Conservation (phyloP, 2,329 filamentous ascomycete species). For the Trichoderma afroharzianum region DNA sequence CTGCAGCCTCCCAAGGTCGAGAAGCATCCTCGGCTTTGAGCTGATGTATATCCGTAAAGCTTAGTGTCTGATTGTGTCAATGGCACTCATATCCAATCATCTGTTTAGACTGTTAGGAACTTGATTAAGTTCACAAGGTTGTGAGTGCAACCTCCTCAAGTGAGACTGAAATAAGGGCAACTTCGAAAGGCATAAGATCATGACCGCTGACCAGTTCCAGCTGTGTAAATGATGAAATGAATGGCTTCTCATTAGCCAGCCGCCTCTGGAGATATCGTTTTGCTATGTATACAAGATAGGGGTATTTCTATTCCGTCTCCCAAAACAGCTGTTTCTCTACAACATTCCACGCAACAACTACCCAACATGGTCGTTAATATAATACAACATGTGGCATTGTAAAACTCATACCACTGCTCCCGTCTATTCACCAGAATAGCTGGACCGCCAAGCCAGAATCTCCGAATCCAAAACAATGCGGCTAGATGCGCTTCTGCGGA, state of each 20-base stretch:
- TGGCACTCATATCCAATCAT: neutral
- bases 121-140: neutral
- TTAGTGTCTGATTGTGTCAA: neutral
- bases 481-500: constrained; percentile 13
- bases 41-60: neutral
- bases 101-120: neutral
- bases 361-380: neutral
- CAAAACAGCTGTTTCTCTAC: neutral
- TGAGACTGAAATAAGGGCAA: neutral
- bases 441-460: constrained; percentile 10
- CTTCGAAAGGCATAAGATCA: neutral
- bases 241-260: neutral
- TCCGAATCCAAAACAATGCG: constrained; percentile 11
- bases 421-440: neutral
- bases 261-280: neutral
- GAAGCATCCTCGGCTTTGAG: neutral
- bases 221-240: neutral
- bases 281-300: neutral
- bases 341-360: neutral
- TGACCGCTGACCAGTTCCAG: neutral
- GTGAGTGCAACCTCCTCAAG: neutral
- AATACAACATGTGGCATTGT: neutral
- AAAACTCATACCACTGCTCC: neutral
- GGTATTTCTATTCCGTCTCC: neutral
- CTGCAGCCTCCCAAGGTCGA: neutral